Base-by-base conservation (phyloP, 2,329 filamentous ascomycete species). In the Dissoconium aciculare region DNA sequence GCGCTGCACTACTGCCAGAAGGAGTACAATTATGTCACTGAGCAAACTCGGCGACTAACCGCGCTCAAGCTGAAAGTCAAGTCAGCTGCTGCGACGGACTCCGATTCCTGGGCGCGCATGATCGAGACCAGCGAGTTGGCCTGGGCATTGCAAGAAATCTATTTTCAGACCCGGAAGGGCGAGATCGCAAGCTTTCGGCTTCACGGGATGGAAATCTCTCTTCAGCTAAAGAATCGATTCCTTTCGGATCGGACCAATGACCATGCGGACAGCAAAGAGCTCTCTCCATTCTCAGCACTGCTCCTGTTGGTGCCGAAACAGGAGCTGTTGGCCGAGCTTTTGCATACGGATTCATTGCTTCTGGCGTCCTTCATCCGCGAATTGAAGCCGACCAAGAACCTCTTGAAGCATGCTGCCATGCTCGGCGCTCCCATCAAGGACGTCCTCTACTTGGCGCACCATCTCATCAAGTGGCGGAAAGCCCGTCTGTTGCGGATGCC, bases 381-480 rank as follows among this genome's bases (percentile, higher is more conserved):
- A 33, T 62, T 67, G 6, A 66, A 64, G 15, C 69, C 71, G 4
- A 74, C 67, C 1, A 75, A 75, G 41, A 71, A 67, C 0, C 40
- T 85, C 66, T 44, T 80, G 67, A 80, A 85, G 51, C 71, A 83
- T 32, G 72, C 76, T 11, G 69, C 75, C 42, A 71, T 67, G 41
- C 72, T 78, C 30, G 69, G 75, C 12, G 76, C 95, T 31, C 74
- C 78, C 3, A 66, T 89, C 1, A 67, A 72, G 17, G 81, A 92
- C 43, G 78, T 95, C 39, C 78, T 87, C 40, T 77, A 82, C 44
- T 80, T 92, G 39, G 84, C 85, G 6, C 79, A 82, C 35, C 89
- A 95, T 58, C 77, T 98, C 39, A 84, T 95, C 38, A 92, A 91
- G 58, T 95, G 87, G 85, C 76, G 89, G 14, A 78, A 85, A 34